Base-by-base conservation (phyloP, 2,329 filamentous ascomycete genomes). In the Ophiostoma sp. region DNA sequence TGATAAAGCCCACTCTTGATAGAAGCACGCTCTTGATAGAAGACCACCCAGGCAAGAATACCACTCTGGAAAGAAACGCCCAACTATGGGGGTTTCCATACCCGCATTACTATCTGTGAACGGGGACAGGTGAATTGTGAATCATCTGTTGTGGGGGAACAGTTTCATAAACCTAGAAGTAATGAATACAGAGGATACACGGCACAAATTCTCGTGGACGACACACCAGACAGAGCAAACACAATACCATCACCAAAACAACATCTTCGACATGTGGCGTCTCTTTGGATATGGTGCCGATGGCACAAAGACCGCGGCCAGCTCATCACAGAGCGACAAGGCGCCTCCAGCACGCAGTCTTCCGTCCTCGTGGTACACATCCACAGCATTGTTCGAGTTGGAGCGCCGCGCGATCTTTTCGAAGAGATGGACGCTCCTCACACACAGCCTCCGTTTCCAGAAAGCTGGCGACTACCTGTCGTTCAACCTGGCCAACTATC, bases 391-490 rank as follows among this genome's bases (percentile, higher is more conserved):
- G 78, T 86, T 84, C 74, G 80, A 84, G 75, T 79, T 85, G 9
- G 84, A 85, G 73, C 78, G 83, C 11, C 80, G 83, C 4, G 82
- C 84, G 12, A 82, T 85, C 64, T 85, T 85, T 75, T 82, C 80
- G 0, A 78, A 81, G 78, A 79, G 77, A 72, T 84, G 82, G 82
- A 75, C 83, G 17, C 79, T 80, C 25, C 75, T 82, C 17, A 79
- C 79, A 25, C 83, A 84, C 73, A 73, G 72, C 0, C 76, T 79
- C 36, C 80, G 81, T 15, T 82, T 83, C 64, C 70, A 48, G 12
- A 80, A 80, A 22, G 71, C 80, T 0, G 82, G 82, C 9, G 79
- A 82, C 63, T 84, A 82, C 69, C 77, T 82, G 36, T 77, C 78
- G 0, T 77, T 81, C 69, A 77, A 79, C 2, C 25, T 81, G 2